Percentiles rank a stretch among this genome's conserved stretches.
phyloP scores from a whole-genome alignment of 2,329 filamentous ascomycete genomes.

The Aspergillus floridensis region DNA sequence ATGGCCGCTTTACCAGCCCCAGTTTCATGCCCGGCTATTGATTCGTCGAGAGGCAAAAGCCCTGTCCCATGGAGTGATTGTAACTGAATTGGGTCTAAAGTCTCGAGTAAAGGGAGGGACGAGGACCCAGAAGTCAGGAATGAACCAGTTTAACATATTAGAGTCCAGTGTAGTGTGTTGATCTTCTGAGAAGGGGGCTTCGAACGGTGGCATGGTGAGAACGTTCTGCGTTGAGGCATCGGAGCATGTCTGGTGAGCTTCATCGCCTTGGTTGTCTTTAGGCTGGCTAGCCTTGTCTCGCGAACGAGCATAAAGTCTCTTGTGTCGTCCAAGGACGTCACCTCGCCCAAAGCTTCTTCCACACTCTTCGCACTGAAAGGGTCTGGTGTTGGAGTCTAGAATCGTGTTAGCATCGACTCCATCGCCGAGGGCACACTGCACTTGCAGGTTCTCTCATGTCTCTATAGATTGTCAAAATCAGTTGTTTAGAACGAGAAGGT shows the following conservation, averaged over 20 bases:
- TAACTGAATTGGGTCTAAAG: background rate
- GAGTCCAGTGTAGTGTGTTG: slow-evolving; percentile 1
- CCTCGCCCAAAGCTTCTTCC: slow-evolving; percentile 22
- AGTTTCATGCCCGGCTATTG: background rate
- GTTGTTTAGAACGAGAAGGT: background rate
- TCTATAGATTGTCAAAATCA: background rate
- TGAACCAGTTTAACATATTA: slow-evolving; percentile 17
- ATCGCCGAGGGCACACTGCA: background rate
- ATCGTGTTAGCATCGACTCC: background rate
- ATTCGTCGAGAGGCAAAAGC: background rate
- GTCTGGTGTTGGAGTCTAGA: slow-evolving; percentile 20
- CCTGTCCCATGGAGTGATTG: background rate
- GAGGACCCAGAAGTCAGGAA: slow-evolving; percentile 14
- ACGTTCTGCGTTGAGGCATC: background rate
- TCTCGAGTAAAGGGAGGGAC: slow-evolving; percentile 8
- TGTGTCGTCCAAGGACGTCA: slow-evolving; percentile 21
- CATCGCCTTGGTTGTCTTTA: background rate
- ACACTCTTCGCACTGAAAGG: slow-evolving; percentile 20
- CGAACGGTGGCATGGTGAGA: background rate
- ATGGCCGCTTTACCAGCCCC: slow-evolving; percentile 14
- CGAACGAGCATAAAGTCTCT: slow-evolving; percentile 15
- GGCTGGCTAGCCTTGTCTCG: background rate
- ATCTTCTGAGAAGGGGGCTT: background rate
- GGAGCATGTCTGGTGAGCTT: background rate
- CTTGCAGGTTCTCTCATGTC: slow-evolving; percentile 8